Conservation (phyloP, 2,329 filamentous ascomycete species). For the Didymella pinodella region DNA sequence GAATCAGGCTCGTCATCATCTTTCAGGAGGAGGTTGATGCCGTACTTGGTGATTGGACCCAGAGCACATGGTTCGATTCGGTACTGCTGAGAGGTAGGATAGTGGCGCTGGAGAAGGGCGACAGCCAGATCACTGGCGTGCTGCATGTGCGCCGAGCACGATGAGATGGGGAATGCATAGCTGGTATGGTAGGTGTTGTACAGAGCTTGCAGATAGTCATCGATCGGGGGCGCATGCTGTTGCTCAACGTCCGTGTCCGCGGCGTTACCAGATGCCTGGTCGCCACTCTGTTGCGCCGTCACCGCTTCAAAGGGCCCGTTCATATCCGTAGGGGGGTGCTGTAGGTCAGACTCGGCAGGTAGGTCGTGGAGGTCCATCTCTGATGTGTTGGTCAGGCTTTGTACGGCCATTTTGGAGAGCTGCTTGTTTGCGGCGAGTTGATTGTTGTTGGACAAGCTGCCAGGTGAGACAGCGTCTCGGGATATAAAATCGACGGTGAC, state of each 20-base stretch:
- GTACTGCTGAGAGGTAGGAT: conserved; percentile 31
- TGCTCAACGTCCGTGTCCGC: background rate
- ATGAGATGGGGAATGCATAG: conserved; percentile 20
- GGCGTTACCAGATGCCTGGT: background rate
- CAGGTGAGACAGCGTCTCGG: background rate
- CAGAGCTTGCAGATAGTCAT: conserved; percentile 16
- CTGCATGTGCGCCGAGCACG: conserved; percentile 23
- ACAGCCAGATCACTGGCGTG: conserved; percentile 29
- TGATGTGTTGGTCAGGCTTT: background rate
- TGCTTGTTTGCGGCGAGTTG: background rate
- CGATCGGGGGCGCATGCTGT: background rate
- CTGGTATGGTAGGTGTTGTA: conserved; percentile 22
- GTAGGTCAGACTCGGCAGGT: background rate
- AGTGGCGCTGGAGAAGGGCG: conserved; percentile 36
- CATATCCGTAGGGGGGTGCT: background rate
- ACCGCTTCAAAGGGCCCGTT: background rate
- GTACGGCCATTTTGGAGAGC: background rate
- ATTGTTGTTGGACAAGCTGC: background rate
- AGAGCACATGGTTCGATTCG: conserved; percentile 21
- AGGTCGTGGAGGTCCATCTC: background rate
- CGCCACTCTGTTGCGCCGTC: background rate
- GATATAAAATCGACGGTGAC: background rate
- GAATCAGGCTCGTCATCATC: conserved; percentile 12
- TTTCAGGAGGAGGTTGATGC: conserved; percentile 28
- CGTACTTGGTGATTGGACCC: conserved; percentile 20